phyloP scores from a whole-genome alignment of 2,329 filamentous ascomycete genomes.

The Pestalotiopsis sp. region DNA sequence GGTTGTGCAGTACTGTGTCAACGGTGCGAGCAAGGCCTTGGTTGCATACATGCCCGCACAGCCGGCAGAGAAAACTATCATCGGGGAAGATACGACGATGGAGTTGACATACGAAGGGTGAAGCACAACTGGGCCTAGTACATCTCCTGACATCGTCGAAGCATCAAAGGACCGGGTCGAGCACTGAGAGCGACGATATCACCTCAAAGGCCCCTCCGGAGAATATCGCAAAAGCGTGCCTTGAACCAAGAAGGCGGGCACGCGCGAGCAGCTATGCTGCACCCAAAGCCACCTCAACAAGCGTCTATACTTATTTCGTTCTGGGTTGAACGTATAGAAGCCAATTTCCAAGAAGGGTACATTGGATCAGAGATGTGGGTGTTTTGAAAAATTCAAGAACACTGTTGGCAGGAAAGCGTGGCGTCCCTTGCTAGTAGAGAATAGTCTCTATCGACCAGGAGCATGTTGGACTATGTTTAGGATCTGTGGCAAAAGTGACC shows the following conservation, averaged over 20 bases:
- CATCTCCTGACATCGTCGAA: slow-evolving; percentile 27
- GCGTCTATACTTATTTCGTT: slow-evolving; percentile 24
- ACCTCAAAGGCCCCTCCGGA: slow-evolving; percentile 26
- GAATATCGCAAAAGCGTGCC: slow-evolving; percentile 25
- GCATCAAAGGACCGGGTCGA: slow-evolving; percentile 23
- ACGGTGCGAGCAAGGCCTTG: slow-evolving; percentile 82
- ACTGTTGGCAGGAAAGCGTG: slow-evolving; percentile 25
- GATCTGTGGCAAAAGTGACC: background rate
- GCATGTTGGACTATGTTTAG: slow-evolving; percentile 25
- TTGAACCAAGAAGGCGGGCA: slow-evolving; percentile 25
- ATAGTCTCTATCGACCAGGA: slow-evolving; percentile 24
- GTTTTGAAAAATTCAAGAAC: slow-evolving; percentile 25
- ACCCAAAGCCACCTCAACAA: slow-evolving; percentile 26
- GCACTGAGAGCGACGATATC: too few species aligned
- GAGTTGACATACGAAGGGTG: slow-evolving; percentile 25
- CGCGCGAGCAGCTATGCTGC: slow-evolving; percentile 22
- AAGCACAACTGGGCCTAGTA: slow-evolving; percentile 26
- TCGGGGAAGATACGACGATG: background rate
- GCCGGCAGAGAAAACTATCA: background rate
- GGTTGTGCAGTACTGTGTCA: slow-evolving; percentile 88
- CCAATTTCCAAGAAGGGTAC: slow-evolving; percentile 23
- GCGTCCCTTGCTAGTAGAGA: slow-evolving; percentile 28
- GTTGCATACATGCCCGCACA: slow-evolving; percentile 58
- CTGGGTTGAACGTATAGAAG: slow-evolving; percentile 29
- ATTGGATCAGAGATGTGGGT: slow-evolving; percentile 22